Base-by-base conservation (phyloP, 2,329 filamentous ascomycete genomes). In the Sporothrix protearum region DNA sequence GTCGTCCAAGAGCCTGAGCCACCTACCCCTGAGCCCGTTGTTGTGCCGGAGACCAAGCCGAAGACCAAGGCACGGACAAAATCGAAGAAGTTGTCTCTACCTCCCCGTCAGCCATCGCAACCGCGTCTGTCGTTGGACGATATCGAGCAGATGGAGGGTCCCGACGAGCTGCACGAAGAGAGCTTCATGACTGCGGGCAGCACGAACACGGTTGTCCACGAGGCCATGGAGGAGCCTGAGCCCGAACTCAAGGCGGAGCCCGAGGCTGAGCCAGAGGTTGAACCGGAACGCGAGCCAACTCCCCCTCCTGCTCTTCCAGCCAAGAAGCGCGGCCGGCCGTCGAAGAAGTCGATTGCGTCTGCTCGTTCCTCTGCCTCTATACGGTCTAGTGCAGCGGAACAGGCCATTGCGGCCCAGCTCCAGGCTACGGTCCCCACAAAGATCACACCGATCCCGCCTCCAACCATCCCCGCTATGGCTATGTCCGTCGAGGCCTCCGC, bases 301-400 rank as follows among this genome's bases (percentile, higher is more conserved):
- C 42, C 42, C 2, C 42, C 70, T 4, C 8, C 51, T 25, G 61
- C 70, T 7, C 36, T 64, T 66, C 73, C 39, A 61, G 72, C 75
- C 47, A 81, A 80, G 69, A 77, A 77, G 5, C 74, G 78, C 7
- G 79, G 79, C 14, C 76, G 79, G 22, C 80, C 80, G 3, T 75
- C 78, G 0, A 80, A 80, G 73, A 78, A 77, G 71, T 77, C 77
- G 3, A 6, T 72, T 74, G 73, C 73, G 7, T 64, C 59, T 25
- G 36, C 59, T 10, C 49, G 49, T 9, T 61, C 57, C 30, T 61
- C 57, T 22, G 49, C 49, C 42, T 33, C 67, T 1, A 25, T 39
- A 7, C 66, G 67, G 36, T 72, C 71, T n/a, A 72, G 71, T 9
- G 49, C 49, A 28, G 68, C 47, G 7, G 64, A 53, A 9, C 57